Base-by-base conservation (phyloP, 2,329 filamentous ascomycete species). In the Aureobasidium pullulans region DNA sequence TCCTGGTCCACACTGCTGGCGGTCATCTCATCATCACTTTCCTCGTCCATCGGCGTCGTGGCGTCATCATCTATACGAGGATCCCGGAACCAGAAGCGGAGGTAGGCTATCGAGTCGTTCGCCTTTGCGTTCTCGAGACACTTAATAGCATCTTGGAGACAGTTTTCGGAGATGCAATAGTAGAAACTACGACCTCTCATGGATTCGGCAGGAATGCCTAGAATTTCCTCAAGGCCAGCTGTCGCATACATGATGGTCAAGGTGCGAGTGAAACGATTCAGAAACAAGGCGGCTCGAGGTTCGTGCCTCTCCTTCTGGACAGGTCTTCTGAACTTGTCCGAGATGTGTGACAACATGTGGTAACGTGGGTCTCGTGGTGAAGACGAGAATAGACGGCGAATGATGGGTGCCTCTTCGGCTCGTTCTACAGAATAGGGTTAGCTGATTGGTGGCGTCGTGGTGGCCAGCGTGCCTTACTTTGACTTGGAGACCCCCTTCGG, bases 51-150 rank as follows among this genome's bases (percentile, higher is more conserved):
- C 10, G 79, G 73, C 53, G 82, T 79, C 58, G 81, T 79, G 31
- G 66, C 66, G 4, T 67, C 65, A 53, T 77, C 74, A 57, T 73
- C 79, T 59, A 81, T 76, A 32, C 86, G 79, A 16, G 89, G 89
- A 69, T 94, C 87, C 57, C 88, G 82, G 67, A 88, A 93, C 82
- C 85, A 89, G 71, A 95, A 96, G 16, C 90, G 87, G 61, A 96
- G 78, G 67, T 96, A 95, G 1, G 90, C 90, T 67, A 95, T 94
- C 1, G 90, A 95, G 70, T 96, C 89, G 66, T 96, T 95, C 31
- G 87, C 87, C 70, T 96, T 96, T 23, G 90, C 90, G 64, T 87
- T 88, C 72, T 95, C 90, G 34, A 96, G 74, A 66, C 88, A 92
- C 62, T 84, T 82, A 36, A 93, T 84, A 3, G 89, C 89, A 65